Percentiles rank a stretch among this genome's conserved stretches.
Evolutionary conservation across 2,329 filamentous ascomycete genomes (phyloP).

Genomic region (Aspergillus sergii): DNA sequence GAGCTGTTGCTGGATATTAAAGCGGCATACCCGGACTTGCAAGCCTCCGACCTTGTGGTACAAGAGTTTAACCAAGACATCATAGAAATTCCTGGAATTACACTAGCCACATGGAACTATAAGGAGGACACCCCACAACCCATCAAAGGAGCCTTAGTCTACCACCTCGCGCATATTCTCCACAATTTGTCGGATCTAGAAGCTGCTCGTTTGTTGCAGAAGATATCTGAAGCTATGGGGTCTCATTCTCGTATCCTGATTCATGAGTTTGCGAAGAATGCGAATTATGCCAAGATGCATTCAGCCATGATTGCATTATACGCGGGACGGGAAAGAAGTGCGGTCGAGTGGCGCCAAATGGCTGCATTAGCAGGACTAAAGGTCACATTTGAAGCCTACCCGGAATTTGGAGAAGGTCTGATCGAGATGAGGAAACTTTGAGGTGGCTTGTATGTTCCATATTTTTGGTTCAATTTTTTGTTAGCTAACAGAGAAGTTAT

Average conservation of each 20-base stretch:
- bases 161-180: slow-evolving; percentile 40
- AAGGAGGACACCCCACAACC: slow-evolving; percentile 37
- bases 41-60: slow-evolving; percentile 31
- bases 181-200: slow-evolving; percentile 43
- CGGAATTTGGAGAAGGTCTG: slow-evolving; percentile 35
- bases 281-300: slow-evolving; percentile 38
- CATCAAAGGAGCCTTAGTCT: slow-evolving; percentile 35
- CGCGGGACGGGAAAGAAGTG: slow-evolving; percentile 37
- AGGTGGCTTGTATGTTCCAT: background rate
- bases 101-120: slow-evolving; percentile 39
- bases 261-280: slow-evolving; percentile 40
- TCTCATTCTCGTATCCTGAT: slow-evolving; percentile 38
- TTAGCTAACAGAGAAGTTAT: background rate
- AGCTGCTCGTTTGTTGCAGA: slow-evolving; percentile 21
- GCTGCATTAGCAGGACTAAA: slow-evolving; percentile 35
- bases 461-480: background rate
- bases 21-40: slow-evolving; percentile 33
- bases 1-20: slow-evolving; percentile 42
- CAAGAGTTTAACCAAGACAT: slow-evolving; percentile 42
- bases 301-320: slow-evolving; percentile 41
- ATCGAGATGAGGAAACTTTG: slow-evolving; percentile 35
- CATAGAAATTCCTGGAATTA: slow-evolving; percentile 28
- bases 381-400: slow-evolving; percentile 41
- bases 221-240: slow-evolving; percentile 4
- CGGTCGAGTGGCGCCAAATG: slow-evolving; percentile 38